These are phyloP conservation scores for Artemisia tridentata DNA, from an alignment of 129 eudicot genomes.

Conservation along the genomic window DNA sequence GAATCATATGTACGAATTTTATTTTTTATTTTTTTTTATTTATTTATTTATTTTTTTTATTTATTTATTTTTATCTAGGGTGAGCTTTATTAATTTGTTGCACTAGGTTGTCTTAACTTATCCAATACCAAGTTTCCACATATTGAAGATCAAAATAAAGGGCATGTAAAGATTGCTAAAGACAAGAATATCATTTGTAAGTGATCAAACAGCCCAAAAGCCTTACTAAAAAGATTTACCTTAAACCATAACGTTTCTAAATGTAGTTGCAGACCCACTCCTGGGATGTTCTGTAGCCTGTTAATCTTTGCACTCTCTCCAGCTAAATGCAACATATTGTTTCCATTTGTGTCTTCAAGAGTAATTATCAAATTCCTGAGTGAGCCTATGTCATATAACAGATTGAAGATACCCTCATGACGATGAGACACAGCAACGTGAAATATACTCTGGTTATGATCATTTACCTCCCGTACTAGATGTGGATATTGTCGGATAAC, in stretches of 20 bases:
- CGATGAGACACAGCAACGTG: slow-evolving; percentile 35
- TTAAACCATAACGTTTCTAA: slow-evolving; percentile 37
- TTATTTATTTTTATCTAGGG: too few species aligned
- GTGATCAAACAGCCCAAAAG: neutral
- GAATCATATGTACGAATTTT: too few species aligned
- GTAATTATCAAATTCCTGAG: slow-evolving; percentile 22
- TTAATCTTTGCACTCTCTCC: slow-evolving; percentile 26
- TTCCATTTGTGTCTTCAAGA: slow-evolving; percentile 22
- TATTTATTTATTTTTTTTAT: too few species aligned
- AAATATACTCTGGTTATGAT: slow-evolving; percentile 31
- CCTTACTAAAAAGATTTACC: slow-evolving; percentile 22
- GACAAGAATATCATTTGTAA: neutral
- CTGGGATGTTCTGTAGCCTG: slow-evolving; percentile 27
- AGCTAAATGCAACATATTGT: slow-evolving; percentile 40
- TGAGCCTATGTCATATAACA: slow-evolving; percentile 31
- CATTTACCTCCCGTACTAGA: slow-evolving; percentile 30
- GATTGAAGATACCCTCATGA: slow-evolving; percentile 30
- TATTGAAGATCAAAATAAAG: too few species aligned
- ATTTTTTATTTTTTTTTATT: too few species aligned
- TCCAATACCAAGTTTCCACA: too few species aligned
- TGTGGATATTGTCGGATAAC: slow-evolving; percentile 25
- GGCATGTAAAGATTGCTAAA: too few species aligned
- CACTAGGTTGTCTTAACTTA: too few species aligned
- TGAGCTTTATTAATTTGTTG: too few species aligned
- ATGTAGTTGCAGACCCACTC: slow-evolving; percentile 42